Conservation (phyloP, 768 basidiomycete species). For the Lactifluus echinatus region DNA sequence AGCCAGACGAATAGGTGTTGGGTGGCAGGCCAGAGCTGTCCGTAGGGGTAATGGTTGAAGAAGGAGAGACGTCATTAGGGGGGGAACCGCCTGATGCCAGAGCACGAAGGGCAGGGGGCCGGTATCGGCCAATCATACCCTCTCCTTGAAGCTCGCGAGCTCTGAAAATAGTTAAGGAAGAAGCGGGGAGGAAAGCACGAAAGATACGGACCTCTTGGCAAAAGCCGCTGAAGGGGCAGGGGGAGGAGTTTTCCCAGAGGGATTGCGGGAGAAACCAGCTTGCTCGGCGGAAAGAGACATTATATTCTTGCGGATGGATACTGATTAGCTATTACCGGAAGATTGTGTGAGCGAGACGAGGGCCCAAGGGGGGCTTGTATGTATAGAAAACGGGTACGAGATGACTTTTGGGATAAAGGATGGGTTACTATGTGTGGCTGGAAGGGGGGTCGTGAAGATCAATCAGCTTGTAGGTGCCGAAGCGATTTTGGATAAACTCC, state of each 20-base stretch:
- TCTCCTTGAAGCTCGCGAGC: conserved; percentile 81
- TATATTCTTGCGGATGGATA: conserved; percentile 57
- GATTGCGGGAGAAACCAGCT: conserved; percentile 72
- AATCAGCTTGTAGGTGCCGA: conserved; percentile 8
- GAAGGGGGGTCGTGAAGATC: conserved; percentile 34
- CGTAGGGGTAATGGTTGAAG: conserved; percentile 42
- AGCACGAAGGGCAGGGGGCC: conserved; percentile 70
- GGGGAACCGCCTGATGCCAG: conserved; percentile 63
- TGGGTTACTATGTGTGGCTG: conserved; percentile 36
- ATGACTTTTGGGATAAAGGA: conserved; percentile 27
- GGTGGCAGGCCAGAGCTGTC: conserved; percentile 54
- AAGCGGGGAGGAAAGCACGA: conserved; percentile 17
- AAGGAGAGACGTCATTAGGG: conserved; percentile 56
- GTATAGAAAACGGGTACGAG: conserved; percentile 26
- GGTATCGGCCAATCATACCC: conserved; percentile 62
- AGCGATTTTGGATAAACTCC: conserved; percentile 24
- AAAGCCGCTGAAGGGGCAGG: conserved; percentile 85
- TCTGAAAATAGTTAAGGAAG: conserved; percentile 34
- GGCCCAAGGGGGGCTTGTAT: conserved; percentile 21
- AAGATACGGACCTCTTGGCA: conserved; percentile 62
- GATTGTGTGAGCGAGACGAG: conserved; percentile 23
- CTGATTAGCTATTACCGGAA: conserved; percentile 75
- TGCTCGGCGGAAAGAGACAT: conserved; percentile 91
- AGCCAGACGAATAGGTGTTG: conserved; percentile 76
- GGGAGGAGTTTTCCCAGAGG: conserved; percentile 84